phyloP scores from a whole-genome alignment of 75 land plant genomes.

The Larix kaempferi region DNA sequence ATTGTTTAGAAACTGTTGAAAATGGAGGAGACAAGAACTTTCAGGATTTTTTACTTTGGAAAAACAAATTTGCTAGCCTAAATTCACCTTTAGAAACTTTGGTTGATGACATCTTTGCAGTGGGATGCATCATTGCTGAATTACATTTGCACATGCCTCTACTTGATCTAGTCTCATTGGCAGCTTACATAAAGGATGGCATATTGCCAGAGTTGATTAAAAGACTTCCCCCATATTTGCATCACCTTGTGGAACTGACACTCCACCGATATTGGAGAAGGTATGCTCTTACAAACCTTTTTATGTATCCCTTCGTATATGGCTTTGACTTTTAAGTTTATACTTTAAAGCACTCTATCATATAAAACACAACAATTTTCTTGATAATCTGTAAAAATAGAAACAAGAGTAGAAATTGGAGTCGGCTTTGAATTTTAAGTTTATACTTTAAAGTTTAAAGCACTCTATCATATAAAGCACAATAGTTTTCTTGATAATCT shows the following conservation, averaged over 20 bases:
- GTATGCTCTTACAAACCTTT: constrained; percentile 19
- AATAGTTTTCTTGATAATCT: no score
- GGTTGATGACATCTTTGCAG: constrained; percentile 68
- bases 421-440: no score
- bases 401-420: no score
- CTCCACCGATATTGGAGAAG: constrained; percentile 55
- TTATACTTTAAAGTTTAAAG: no score
- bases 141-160: constrained; percentile 71
- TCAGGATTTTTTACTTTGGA: constrained; percentile 75
- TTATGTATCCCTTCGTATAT: not conserved
- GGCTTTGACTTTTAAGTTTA: no score
- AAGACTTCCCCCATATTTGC: constrained; percentile 59
- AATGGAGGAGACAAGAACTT: constrained; percentile 33
- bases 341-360: no score
- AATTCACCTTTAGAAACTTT: constrained; percentile 20
- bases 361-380: no score
- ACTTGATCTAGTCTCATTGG: constrained; percentile 61
- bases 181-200: constrained; percentile 41
- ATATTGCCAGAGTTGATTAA: constrained; percentile 41
- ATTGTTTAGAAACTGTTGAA: constrained; percentile 33
- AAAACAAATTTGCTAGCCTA: constrained; percentile 24
- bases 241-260: constrained; percentile 58
- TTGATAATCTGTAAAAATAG: no score
- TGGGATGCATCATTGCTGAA: constrained; percentile 84
- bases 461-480: no score